Percentiles rank a stretch among this genome's conserved stretches.
phyloP scores from a whole-genome alignment of 2,329 filamentous ascomycete genomes.

The Zarea fungicola region DNA sequence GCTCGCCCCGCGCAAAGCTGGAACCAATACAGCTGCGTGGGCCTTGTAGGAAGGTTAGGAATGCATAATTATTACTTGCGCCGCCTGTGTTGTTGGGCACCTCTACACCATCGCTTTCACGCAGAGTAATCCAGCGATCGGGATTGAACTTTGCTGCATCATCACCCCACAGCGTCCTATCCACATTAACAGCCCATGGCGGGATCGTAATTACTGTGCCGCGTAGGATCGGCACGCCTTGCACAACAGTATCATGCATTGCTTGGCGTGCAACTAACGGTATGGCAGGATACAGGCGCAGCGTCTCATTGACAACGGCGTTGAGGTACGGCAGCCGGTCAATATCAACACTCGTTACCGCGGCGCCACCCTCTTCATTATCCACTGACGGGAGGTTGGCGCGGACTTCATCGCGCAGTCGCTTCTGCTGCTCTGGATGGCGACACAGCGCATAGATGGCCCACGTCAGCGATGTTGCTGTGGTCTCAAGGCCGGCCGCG shows the following conservation, averaged over 20 bases:
- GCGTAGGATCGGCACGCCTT: conserved; percentile 60
- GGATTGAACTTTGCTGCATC: conserved; percentile 74
- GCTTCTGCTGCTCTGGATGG: conserved; percentile 58
- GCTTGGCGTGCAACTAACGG: conserved; percentile 65
- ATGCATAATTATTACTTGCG: conserved; percentile 62
- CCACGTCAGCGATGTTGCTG: conserved; percentile 71
- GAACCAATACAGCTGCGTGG: conserved; percentile 77
- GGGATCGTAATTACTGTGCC: conserved; percentile 64
- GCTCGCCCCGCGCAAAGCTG: conserved; percentile 66
- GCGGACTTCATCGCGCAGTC: conserved; percentile 64
- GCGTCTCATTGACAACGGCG: conserved; percentile 65
- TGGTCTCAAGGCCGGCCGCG: conserved; percentile 77
- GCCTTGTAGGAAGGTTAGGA: conserved; percentile 77
- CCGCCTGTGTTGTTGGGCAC: conserved; percentile 45
- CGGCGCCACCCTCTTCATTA: conserved; percentile 22
- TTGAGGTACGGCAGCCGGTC: conserved; percentile 69
- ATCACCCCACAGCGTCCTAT: conserved; percentile 65
- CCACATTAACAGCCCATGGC: conserved; percentile 65
- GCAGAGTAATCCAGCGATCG: conserved; percentile 62
- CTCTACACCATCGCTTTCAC: conserved; percentile 25
- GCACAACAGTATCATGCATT: conserved; percentile 57
- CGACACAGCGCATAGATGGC: conserved; percentile 63
- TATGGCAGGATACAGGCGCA: conserved; percentile 69
- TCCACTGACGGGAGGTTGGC: conserved; percentile 48
- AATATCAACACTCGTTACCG: conserved; percentile 40